A percentile compares a stretch with the other conserved stretches of the same genome.
phyloP scores from a whole-genome alignment of 208 protist species.

The Phytomonas sp. region DNA sequence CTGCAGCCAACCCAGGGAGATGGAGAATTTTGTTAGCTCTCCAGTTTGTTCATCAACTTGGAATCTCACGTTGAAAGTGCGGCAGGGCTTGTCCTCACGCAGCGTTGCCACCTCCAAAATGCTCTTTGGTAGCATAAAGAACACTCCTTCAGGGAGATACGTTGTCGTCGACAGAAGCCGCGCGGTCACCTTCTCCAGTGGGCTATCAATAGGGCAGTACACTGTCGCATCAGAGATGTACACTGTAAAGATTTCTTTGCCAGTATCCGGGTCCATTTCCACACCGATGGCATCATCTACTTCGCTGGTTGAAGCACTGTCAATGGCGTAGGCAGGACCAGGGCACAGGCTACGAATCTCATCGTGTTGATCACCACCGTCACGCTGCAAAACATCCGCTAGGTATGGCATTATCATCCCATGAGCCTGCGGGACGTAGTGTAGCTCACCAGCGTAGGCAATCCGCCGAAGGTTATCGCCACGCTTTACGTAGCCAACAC shows the following conservation, averaged over 20 bases:
- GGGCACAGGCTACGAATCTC: constrained; percentile 28
- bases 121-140: constrained; percentile 83
- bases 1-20: constrained; percentile 66
- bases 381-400: constrained; percentile 22
- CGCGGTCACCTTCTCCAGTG: constrained; percentile 76
- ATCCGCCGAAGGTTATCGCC: constrained; percentile 72
- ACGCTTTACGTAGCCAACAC: constrained; percentile 42
- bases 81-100: constrained; percentile 70
- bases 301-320: constrained; percentile 84
- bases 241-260: constrained; percentile 67
- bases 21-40: constrained; percentile 63
- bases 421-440: constrained; percentile 63
- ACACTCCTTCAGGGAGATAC: constrained; percentile 84
- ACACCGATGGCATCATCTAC: constrained; percentile 86
- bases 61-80: constrained; percentile 84
- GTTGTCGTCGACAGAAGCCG: constrained; percentile 76
- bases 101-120: constrained; percentile 83
- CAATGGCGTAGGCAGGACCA: constrained; percentile 76
- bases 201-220: constrained; percentile 76
- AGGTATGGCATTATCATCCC: constrained; percentile 38
- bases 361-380: constrained; percentile 71
- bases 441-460: constrained; percentile 50
- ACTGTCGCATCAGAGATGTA: constrained; percentile 85
- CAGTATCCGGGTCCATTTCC: constrained; percentile 42
- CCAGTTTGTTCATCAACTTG: constrained; percentile 57